Evolutionary conservation across 352 stramenopile species (phyloP).

Genomic region (Pythium biforme): DNA sequence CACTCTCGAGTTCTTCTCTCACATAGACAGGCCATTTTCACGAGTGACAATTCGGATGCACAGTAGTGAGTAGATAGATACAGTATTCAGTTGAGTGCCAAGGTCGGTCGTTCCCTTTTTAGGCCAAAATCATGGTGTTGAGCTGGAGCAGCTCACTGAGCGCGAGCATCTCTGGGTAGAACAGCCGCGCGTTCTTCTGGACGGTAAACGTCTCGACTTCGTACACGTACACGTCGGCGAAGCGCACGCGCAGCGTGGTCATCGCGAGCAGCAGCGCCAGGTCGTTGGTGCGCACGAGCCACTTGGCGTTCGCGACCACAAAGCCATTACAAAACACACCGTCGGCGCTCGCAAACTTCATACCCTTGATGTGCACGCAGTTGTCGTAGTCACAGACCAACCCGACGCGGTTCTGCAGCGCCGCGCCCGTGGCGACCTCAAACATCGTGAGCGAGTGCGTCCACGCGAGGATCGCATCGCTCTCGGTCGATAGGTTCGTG

Average conservation of each 20-base stretch:
- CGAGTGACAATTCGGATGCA: too few relatives aligned
- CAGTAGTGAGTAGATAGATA: neutral
- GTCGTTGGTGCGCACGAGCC: slow-evolving; percentile 23
- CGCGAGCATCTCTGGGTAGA: slow-evolving; percentile 39
- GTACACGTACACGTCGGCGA: slow-evolving; percentile 35
- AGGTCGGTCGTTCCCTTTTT: neutral
- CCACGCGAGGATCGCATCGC: slow-evolving; percentile 1
- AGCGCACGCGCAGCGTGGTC: slow-evolving; percentile 21
- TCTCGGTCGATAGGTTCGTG: slow-evolving; percentile 8
- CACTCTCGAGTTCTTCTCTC: neutral
- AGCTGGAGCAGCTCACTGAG: slow-evolving; percentile 31
- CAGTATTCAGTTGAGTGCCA: neutral
- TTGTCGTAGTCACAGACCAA: slow-evolving; percentile 26
- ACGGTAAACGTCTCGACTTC: slow-evolving; percentile 19
- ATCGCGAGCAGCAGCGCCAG: slow-evolving; percentile 22
- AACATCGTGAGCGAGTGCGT: slow-evolving; percentile 21
- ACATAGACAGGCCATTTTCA: neutral
- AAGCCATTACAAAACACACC: slow-evolving; percentile 32
- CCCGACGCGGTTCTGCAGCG: slow-evolving; percentile 19
- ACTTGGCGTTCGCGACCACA: slow-evolving; percentile 27
- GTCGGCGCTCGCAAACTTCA: slow-evolving; percentile 29
- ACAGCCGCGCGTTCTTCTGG: slow-evolving; percentile 30
- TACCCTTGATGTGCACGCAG: slow-evolving; percentile 27
- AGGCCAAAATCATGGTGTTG: slow-evolving; percentile 21
- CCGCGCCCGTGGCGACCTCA: slow-evolving; percentile 22